Evolutionary conservation across 1,284 basidiomycete genomes (phyloP), one percentile per base, ranked within the genome.

Genomic region (Rhizoctonia solani): DNA sequence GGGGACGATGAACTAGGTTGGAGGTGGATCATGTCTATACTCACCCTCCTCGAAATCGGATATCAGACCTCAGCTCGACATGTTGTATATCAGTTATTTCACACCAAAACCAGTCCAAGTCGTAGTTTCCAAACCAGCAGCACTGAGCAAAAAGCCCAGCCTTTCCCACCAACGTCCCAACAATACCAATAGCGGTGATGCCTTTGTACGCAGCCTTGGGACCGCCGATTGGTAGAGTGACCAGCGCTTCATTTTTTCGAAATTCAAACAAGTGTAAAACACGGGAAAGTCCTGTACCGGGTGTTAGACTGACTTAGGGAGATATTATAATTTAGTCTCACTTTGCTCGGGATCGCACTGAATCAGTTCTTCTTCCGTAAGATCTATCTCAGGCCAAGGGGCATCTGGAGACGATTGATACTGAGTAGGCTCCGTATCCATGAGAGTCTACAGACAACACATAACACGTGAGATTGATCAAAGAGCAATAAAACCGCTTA

Each of bases 81-180:
- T 19, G 37, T 11, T 42, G 32, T 3, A 55, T 39, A 19, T 39
- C 29, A 3, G 9, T 13, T 1, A 55, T 25, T 4, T 23, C 14
- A 42, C 32, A 39, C 54, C 54, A 55, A 6, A 55, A 37, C 54
- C 54, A 55, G 37, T 39, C 14, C 19, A 37, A 13, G 14, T 37
- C 41, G 14, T 44, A 21, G 19, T 44, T 44, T 4, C 41, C 41
- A 23, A 55, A 39, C 54, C 54, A 55, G n/a, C 54, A 32, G 14
- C 54, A 55, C 32, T 55, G 54, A 13, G 54, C 54, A 25, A 55
- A 55, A 32, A 55, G 14, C 13, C 54, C 37, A 2, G 21, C 54
- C 5, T 21, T 37, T 9, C 54, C 54, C 14, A 55, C 25, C 6
- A 55, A 19, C 32, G 54, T 37, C 4, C 30, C 54, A 6, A 55